Evolutionary conservation across 192 early-diverging fungal genomes (phyloP).

Genomic region (Pilaira anomala): DNA sequence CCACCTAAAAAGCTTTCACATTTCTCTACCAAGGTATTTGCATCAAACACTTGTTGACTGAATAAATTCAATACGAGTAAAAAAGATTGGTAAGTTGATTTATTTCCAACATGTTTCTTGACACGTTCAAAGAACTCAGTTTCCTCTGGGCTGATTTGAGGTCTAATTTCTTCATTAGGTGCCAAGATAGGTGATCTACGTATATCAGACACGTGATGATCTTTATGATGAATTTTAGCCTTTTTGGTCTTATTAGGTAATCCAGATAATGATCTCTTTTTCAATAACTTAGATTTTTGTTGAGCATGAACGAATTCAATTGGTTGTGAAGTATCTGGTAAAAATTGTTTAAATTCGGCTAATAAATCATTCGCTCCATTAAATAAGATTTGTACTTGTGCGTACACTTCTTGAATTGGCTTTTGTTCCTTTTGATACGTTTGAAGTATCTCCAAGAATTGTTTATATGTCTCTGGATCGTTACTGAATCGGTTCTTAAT

Average conservation of each 20-base stretch:
- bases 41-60: constrained; percentile 89
- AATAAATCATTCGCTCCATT: constrained; percentile 85
- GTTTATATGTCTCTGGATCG: constrained; percentile 94
- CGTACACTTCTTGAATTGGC: constrained; percentile 96
- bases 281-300: not conserved
- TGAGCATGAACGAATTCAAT: constrained; percentile 22
- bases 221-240: not conserved
- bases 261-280: not conserved
- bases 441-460: constrained; percentile 96
- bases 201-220: not conserved
- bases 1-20: constrained; percentile 81
- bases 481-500: constrained; percentile 94
- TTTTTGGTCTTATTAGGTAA: not conserved
- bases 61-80: constrained; percentile 91
- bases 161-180: not conserved
- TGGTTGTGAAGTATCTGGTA: constrained; percentile 79
- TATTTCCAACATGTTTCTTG: constrained; percentile 80
- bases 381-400: constrained; percentile 89
- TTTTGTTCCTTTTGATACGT: constrained; percentile 95
- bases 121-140: constrained; percentile 91
- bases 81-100: constrained; percentile 88
- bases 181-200: not conserved
- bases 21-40: constrained; percentile 76
- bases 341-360: constrained; percentile 97
- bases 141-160: constrained; percentile 57